Base-by-base conservation (phyloP, 306 rosid genomes). In the Lithocarpus polystachyus region DNA sequence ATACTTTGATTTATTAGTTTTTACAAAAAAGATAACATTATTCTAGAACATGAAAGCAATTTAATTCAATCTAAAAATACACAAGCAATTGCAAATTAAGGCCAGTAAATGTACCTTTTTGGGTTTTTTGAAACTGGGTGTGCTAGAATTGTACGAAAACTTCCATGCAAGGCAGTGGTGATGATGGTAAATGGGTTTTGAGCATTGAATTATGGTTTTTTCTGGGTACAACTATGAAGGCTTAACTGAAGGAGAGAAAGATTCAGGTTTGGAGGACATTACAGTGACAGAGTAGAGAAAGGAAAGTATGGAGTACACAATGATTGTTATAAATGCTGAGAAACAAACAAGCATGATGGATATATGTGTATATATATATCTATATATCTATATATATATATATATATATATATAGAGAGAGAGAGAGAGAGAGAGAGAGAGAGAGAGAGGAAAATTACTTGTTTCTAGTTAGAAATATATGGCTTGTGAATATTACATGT, bases 141-240 rank as follows among this genome's bases (percentile, higher is more conserved):
- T 64, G 19, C 69, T 40, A 4, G 24, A 62, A 18, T 35, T 69
- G 76, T 6, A 22, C 35, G 68, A 55, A 53, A 20, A 64, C 24
- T 78, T 26, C 82, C 80, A 71, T 57, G 62, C 76, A 78, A 65
- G 43, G 24, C 68, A 53, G 35, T 5, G n/a, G 22, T 31, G 70
- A n/a, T 6, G 33, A 26, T 29, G 18, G 70, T 48, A 48, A 48
- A 29, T 26, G 40, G 70, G 70, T 28, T 29, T 29, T 29, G 43
- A 17, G 70, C 70, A 64, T 64, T 35, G 75, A 23, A 31, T 37
- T 37, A 37, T 48, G 73, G 70, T 35, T 4, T 22, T 51, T 72
- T 24, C 77, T 43, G 54, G 28, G 12, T 11, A 13, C 54, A 45
- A 33, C 14, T 35, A 35, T 7, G 51, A 57, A 75, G 71, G 72